Evolutionary conservation across 2,329 filamentous ascomycete genomes (phyloP).

Genomic region (Conoideocrella luteorostrata): DNA sequence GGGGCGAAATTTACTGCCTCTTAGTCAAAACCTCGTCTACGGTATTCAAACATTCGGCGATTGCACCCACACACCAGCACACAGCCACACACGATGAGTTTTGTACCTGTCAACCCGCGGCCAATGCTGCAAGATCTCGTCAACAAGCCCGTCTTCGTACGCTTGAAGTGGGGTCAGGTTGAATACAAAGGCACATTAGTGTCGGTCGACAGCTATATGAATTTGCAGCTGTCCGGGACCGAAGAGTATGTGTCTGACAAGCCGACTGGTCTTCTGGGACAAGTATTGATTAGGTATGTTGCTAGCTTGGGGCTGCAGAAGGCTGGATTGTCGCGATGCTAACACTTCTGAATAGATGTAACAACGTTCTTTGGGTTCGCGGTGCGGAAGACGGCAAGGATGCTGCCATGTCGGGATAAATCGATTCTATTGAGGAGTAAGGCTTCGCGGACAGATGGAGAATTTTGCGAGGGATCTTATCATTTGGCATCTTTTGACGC

Average conservation of each 20-base stretch:
- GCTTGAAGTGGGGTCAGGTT: slow-evolving; percentile 95
- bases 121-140: slow-evolving; percentile 93
- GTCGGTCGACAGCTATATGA: slow-evolving; percentile 98
- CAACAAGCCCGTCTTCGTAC: slow-evolving; percentile 83
- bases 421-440: neutral
- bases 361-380: slow-evolving; percentile 94
- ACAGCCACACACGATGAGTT: slow-evolving; percentile 34
- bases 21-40: neutral
- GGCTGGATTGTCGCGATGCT: neutral
- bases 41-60: too few species aligned
- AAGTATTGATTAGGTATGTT: slow-evolving; percentile 80
- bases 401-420: slow-evolving; percentile 9
- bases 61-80: neutral
- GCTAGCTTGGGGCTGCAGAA: neutral
- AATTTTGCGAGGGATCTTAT: too few species aligned
- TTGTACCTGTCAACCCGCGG: slow-evolving; percentile 92
- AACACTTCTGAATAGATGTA: slow-evolving; percentile 54
- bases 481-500: too few species aligned
- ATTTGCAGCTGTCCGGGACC: slow-evolving; percentile 84
- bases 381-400: slow-evolving; percentile 21
- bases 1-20: slow-evolving; percentile 2
- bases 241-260: slow-evolving; percentile 90
- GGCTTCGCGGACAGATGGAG: neutral
- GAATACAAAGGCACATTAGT: slow-evolving; percentile 94
- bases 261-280: slow-evolving; percentile 75